Conservation (phyloP, 2,329 filamentous ascomycete species). For the Aspergillus pseudoviridinutans region DNA sequence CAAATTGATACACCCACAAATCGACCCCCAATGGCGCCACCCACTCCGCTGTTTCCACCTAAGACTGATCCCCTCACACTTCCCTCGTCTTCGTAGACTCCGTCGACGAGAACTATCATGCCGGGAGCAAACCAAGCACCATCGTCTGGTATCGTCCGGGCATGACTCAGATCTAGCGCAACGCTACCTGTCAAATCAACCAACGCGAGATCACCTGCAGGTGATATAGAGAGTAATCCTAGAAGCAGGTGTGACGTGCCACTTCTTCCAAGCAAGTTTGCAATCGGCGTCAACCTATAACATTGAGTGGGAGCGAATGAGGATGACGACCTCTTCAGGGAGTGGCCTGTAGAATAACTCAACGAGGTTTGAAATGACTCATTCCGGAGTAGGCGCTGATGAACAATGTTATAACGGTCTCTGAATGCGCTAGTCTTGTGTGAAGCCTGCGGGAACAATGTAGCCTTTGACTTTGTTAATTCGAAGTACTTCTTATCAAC, state of each 20-base stretch:
- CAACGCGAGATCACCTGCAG: slow-evolving; percentile 76
- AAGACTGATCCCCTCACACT: slow-evolving; percentile 62
- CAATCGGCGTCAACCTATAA: slow-evolving; percentile 85
- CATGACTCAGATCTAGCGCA: slow-evolving; percentile 73
- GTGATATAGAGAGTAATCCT: slow-evolving; percentile 74
- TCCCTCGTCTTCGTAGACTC: slow-evolving; percentile 93
- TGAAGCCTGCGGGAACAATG: slow-evolving; percentile 69
- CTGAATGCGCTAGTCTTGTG: slow-evolving; percentile 84
- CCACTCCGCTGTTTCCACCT: slow-evolving; percentile 75
- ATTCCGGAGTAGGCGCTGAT: slow-evolving; percentile 87
- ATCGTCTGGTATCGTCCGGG: slow-evolving; percentile 75
- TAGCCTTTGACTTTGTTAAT: slow-evolving; percentile 61
- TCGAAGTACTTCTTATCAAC: slow-evolving; percentile 83
- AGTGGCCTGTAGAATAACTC: slow-evolving; percentile 54
- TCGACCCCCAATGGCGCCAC: slow-evolving; percentile 84
- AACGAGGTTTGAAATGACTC: slow-evolving; percentile 88
- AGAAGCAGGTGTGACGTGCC: slow-evolving; percentile 82
- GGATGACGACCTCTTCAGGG: slow-evolving; percentile 58
- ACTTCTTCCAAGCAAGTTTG: slow-evolving; percentile 70
- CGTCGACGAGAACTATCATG: slow-evolving; percentile 93
- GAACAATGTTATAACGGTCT: slow-evolving; percentile 86
- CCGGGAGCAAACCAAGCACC: slow-evolving; percentile 91
- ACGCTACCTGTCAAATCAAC: slow-evolving; percentile 88
- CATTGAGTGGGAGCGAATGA: slow-evolving; percentile 56
- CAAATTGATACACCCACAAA: slow-evolving; percentile 90